Percentiles rank a stretch among this genome's conserved stretches.
Evolutionary conservation across 2,329 filamentous ascomycete genomes (phyloP).

Genomic region (Ophiocordyceps robertsii): DNA sequence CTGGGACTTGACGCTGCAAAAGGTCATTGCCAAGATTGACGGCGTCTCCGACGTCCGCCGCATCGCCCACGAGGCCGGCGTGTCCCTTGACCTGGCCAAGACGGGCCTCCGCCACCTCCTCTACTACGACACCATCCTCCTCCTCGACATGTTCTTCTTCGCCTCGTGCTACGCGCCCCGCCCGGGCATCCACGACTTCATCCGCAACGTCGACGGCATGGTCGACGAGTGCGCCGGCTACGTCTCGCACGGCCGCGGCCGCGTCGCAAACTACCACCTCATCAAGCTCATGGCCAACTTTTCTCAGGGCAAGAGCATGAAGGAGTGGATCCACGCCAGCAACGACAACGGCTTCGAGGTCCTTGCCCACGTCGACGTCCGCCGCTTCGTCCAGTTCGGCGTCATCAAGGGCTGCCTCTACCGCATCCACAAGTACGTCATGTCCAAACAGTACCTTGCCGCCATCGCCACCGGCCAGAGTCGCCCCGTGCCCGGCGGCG

Average conservation of each 20-base stretch:
- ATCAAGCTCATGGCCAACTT: conserved; percentile 80
- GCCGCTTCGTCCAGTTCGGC: conserved; percentile 88
- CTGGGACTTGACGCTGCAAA: conserved; percentile 64
- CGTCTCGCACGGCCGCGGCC: conserved; percentile 41
- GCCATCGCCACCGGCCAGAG: conserved; percentile 41
- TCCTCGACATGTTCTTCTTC: conserved; percentile 94
- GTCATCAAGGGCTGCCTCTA: conserved; percentile 92
- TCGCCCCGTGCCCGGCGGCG: conserved; percentile 23
- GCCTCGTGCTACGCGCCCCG: conserved; percentile 77
- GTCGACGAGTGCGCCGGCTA: conserved; percentile 83
- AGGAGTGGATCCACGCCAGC: conserved; percentile 74
- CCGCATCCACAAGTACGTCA: conserved; percentile 80
- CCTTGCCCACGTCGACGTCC: conserved; percentile 68
- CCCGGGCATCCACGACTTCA: conserved; percentile 64
- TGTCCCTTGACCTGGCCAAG: conserved; percentile 74
- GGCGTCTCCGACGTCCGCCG: conserved; percentile 80
- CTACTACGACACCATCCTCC: conserved; percentile 81
- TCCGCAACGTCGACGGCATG: conserved; percentile 58
- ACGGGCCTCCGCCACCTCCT: conserved; percentile 79
- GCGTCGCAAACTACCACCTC: conserved; percentile 48
- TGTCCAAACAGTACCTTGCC: conserved; percentile 50
- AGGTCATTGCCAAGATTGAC: conserved; percentile 77
- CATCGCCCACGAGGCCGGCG: conserved; percentile 74
- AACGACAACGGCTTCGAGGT: conserved; percentile 50
- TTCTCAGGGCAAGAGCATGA: conserved; percentile 68